A percentile compares a stretch with the other conserved stretches of the same genome.
Conservation (phyloP, 352 stramenopile species). For the Porosira glacialis region DNA sequence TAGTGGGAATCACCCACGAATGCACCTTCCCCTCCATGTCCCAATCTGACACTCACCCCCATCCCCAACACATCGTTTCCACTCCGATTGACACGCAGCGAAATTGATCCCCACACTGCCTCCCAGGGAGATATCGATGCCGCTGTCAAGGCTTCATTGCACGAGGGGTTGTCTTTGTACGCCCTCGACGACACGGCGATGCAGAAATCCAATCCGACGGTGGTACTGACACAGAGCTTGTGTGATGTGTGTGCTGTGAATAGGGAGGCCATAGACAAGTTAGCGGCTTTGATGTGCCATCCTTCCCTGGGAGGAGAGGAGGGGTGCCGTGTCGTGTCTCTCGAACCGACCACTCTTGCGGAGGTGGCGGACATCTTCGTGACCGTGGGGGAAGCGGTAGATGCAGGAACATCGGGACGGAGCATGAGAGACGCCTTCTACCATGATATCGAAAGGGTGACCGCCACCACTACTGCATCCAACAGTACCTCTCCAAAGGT, state of each 20-base stretch:
- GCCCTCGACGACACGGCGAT: constrained; percentile 56
- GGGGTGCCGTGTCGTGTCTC: constrained; percentile 38
- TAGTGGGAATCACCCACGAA: constrained; percentile 80
- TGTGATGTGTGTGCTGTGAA: constrained; percentile 76
- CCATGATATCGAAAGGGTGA: no score
- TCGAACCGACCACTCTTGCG: constrained; percentile 45
- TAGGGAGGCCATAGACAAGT: constrained; percentile 28
- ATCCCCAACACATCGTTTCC: no score
- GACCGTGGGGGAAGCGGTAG: constrained; percentile 52
- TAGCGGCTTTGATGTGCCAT: constrained; percentile 16
- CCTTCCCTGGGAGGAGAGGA: no score
- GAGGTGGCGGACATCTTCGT: constrained; percentile 50
- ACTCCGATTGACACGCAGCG: constrained; percentile 32
- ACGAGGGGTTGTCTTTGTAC: constrained; percentile 64
- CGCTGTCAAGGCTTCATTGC: constrained; percentile 40
- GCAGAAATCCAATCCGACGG: constrained; percentile 28
- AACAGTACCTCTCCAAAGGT: no score
- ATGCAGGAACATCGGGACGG: constrained; percentile 37
- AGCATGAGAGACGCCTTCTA: no score
- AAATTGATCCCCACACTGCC: constrained; percentile 30
- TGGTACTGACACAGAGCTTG: constrained; percentile 76
- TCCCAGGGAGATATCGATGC: constrained; percentile 72
- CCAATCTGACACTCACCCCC: no score
- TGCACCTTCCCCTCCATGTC: constrained; percentile 62
- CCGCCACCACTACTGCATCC: no score